These are phyloP conservation scores for Saccharum hybrid DNA, from an alignment of 202 grass and related monocot genomes.

Conservation along the genomic window DNA sequence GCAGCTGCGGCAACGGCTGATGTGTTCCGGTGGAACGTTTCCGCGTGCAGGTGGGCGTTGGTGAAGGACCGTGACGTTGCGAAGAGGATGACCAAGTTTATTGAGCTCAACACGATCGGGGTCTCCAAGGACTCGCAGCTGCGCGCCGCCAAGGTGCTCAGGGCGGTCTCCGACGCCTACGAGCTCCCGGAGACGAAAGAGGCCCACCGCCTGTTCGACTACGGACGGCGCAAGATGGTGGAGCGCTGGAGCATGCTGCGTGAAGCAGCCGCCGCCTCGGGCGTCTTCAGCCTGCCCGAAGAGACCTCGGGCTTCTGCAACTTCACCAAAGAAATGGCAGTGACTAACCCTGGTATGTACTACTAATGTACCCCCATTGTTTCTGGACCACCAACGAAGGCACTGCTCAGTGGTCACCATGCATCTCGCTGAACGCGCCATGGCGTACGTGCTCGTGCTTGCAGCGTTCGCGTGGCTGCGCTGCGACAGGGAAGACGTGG, in stretches of 20 bases:
- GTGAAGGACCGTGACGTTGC: conserved; percentile 74
- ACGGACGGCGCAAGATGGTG: conserved; percentile 62
- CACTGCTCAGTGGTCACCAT: neutral
- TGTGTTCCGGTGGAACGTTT: neutral
- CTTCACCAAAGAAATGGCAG: conserved; percentile 54
- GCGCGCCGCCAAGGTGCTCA: conserved; percentile 79
- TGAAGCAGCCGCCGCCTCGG: conserved; percentile 55
- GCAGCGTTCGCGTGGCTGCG: conserved; percentile 93
- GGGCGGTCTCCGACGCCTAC: conserved; percentile 72
- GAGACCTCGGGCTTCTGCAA: conserved; percentile 53
- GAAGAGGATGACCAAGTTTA: conserved; percentile 78
- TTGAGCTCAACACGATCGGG: conserved; percentile 91
- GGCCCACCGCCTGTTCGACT: conserved; percentile 61
- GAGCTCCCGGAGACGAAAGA: conserved; percentile 33
- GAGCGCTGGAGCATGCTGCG: conserved; percentile 79
- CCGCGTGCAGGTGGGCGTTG: conserved; percentile 65
- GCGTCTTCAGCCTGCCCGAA: conserved; percentile 67
- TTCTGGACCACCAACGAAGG: neutral
- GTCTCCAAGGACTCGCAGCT: conserved; percentile 94
- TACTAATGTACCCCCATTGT: neutral
- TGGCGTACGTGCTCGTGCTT: neutral
- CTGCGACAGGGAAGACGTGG: conserved; percentile 59
- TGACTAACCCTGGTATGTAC: conserved; percentile 63
- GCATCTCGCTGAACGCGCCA: neutral
- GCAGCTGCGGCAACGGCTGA: neutral